Evolutionary conservation across 495 filamentous ascomycete genomes (phyloP).

Genomic region (Aspergillus bertholletiae): DNA sequence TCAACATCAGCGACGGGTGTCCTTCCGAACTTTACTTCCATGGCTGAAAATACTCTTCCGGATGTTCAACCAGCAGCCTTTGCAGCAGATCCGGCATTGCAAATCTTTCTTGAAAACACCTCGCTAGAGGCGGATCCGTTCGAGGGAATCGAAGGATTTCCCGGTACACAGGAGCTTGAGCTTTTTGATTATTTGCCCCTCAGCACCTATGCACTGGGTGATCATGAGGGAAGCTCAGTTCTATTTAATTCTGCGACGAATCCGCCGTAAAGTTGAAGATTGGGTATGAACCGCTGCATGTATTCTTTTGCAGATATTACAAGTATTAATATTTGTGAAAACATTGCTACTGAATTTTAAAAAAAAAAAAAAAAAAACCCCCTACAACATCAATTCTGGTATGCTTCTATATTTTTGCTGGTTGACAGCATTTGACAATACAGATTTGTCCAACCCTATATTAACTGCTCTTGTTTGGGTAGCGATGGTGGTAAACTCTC

Average conservation of each 20-base stretch:
- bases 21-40: neutral
- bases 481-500: too few species aligned
- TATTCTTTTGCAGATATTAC: too few species aligned
- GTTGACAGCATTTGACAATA: too few species aligned
- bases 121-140: conserved; percentile 16
- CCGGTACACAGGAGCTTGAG: conserved; percentile 14
- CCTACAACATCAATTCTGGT: too few species aligned
- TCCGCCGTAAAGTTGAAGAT: neutral
- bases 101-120: conserved; percentile 19
- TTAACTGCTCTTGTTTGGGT: too few species aligned
- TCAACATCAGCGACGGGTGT: neutral
- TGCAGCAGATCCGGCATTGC: conserved; percentile 17
- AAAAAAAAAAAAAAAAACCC: too few species aligned
- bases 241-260: neutral
- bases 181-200: conserved; percentile 13
- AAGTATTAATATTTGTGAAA: neutral
- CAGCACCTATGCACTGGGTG: neutral
- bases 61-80: conserved; percentile 1
- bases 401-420: too few species aligned
- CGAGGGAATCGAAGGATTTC: conserved; percentile 17
- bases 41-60: neutral
- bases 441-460: too few species aligned
- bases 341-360: too few species aligned
- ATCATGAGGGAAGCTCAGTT: neutral
- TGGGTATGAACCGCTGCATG: too few species aligned